A percentile compares a stretch with the other conserved stretches of the same genome.
These are phyloP conservation scores for Amaranthus cruentus DNA, from an alignment of 148 eudicot species.

Conservation along the genomic window DNA sequence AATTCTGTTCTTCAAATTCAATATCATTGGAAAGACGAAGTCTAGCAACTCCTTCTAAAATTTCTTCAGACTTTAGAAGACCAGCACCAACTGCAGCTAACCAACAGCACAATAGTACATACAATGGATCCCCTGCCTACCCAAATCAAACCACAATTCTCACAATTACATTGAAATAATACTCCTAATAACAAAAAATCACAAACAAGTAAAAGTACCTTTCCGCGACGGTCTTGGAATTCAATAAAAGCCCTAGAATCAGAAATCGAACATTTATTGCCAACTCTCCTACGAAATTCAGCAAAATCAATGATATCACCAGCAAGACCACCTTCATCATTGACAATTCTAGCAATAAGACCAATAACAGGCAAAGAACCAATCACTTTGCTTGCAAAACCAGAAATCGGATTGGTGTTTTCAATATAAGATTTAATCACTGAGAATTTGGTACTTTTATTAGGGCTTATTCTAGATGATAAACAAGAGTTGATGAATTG, in stretches of 20 bases:
- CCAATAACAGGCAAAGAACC: constrained; percentile 81
- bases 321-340: constrained; percentile 79
- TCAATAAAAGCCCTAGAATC: constrained; percentile 74
- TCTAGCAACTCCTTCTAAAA: constrained; percentile 86
- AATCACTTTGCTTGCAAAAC: constrained; percentile 60
- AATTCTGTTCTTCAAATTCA: constrained; percentile 89
- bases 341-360: constrained; percentile 60
- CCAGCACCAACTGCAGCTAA: constrained; percentile 96
- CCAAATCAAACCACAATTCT: constrained; percentile 2
- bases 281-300: constrained; percentile 77
- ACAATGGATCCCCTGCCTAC: constrained; percentile 71
- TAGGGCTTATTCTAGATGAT: constrained; percentile 1
- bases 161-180: background rate
- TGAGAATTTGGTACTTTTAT: background rate
- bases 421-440: constrained; percentile 58
- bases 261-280: constrained; percentile 63
- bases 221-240: constrained; percentile 64
- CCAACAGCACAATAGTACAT: constrained; percentile 88
- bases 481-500: constrained; percentile 26
- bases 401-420: constrained; percentile 46
- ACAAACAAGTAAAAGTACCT: constrained; percentile 28
- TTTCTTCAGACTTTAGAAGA: constrained; percentile 92
- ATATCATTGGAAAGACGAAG: constrained; percentile 73
- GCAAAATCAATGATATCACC: constrained; percentile 79
- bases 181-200: background rate